Conservation (phyloP, 2,329 filamentous ascomycete genomes). For the Thelonectria discophora region DNA sequence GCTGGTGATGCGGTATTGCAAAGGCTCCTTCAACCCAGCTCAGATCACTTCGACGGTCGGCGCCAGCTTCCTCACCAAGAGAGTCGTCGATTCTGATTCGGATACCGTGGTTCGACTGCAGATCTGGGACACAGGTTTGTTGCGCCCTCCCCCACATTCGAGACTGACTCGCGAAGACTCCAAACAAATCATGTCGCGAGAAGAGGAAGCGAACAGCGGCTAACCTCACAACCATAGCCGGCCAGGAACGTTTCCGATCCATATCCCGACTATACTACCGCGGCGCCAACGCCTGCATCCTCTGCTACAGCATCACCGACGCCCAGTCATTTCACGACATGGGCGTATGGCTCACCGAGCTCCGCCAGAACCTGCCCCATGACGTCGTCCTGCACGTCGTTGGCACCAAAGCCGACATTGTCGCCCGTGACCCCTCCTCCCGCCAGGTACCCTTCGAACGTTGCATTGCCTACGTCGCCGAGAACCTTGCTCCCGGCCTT, state of each 20-base stretch:
- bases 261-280: slow-evolving; percentile 97
- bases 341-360: slow-evolving; percentile 88
- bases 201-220: neutral
- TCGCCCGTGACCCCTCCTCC: slow-evolving; percentile 79
- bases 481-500: slow-evolving; percentile 81
- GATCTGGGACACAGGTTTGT: slow-evolving; percentile 87
- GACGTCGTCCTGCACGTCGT: slow-evolving; percentile 94
- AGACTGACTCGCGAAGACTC: slow-evolving; percentile 10
- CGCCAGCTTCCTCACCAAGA: slow-evolving; percentile 82
- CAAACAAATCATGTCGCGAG: slow-evolving; percentile 5
- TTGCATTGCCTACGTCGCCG: slow-evolving; percentile 94
- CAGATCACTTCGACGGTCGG: slow-evolving; percentile 76
- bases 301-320: slow-evolving; percentile 95
- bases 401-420: slow-evolving; percentile 91
- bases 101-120: slow-evolving; percentile 90
- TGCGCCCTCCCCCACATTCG: neutral
- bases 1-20: slow-evolving; percentile 79
- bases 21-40: slow-evolving; percentile 73
- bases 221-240: slow-evolving; percentile 58
- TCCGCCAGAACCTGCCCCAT: slow-evolving; percentile 78
- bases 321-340: slow-evolving; percentile 88
- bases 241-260: slow-evolving; percentile 93
- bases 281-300: slow-evolving; percentile 90
- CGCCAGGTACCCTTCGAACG: slow-evolving; percentile 92
- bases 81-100: slow-evolving; percentile 82